Base-by-base conservation (phyloP, 2,329 filamentous ascomycete species). In the Thelonectria rubi region DNA sequence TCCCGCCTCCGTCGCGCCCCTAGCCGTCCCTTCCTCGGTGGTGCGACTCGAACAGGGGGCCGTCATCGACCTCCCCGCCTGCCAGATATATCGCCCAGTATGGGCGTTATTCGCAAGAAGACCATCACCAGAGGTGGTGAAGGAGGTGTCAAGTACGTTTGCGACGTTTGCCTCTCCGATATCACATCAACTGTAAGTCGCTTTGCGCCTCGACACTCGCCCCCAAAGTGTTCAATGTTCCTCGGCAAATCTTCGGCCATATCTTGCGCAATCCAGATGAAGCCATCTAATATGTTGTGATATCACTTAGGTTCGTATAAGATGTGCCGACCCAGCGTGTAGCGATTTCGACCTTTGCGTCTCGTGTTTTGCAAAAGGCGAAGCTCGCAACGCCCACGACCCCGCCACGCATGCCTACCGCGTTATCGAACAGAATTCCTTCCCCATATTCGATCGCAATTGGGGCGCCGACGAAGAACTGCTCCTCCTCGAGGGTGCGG, bases 401-500 rank as follows among this genome's bases (percentile, higher is more conserved):
- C 94, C 95, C 8, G 85, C 88, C 5, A 91, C 91, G 12, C 95
- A 99, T 78, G 84, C 92, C 14, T 99, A 90, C 76, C 91, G 92
- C 65, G 95, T 99, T 34, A 97, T 99, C 67, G 95, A 99, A 77
- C 95, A 98, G 73, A 97, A 99, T 74, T 97, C 94, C 0, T 97
- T 99, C 51, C 95, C 95, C 1, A 98, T 99, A 60, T 99, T 97
- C 73, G 90, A 94, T 68, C 86, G 88, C 60, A 94, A 97, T 73
- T 99, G 95, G 95, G 95, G 95, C 54, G 95, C 95, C 21, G 95
- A 99, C 74, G 95, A 99, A 76, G 95, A 99, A 77, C 79, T 98
- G n/a, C 81, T 98, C 5, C 81, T 99, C 55, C 80, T 99, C 1
- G 95, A 99, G 79, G 95, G 95, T 20, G 93, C 93, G 11, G 95